A percentile compares a stretch with the other conserved stretches of the same genome.
These are phyloP conservation scores for Talaromyces sp. DNA, from an alignment of 2,329 filamentous ascomycete species.

Conservation along the genomic window DNA sequence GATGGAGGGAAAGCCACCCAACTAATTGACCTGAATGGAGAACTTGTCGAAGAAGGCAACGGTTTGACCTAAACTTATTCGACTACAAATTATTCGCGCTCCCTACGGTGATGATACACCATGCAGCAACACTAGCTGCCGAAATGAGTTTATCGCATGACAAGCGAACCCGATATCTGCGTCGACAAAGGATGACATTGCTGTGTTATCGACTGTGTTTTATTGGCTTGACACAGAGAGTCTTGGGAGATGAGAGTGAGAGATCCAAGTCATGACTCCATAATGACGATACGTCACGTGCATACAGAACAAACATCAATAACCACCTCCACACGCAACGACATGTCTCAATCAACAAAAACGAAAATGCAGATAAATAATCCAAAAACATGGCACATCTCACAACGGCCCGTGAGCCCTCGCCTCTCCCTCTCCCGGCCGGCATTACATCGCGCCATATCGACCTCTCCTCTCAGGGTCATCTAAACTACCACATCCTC, in stretches of 20 bases:
- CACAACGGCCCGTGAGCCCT: constrained; percentile 20
- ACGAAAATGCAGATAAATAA: neutral
- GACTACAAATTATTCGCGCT: too few relatives aligned
- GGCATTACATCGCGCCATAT: constrained; percentile 54
- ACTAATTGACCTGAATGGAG: too few relatives aligned
- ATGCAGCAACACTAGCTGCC: too few relatives aligned
- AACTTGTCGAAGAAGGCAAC: too few relatives aligned
- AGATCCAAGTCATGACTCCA: constrained; percentile 2
- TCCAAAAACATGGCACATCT: constrained; percentile 3
- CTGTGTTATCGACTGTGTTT: too few relatives aligned
- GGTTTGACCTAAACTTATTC: too few relatives aligned
- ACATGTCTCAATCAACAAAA: neutral
- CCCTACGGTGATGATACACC: too few relatives aligned
- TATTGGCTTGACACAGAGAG: neutral
- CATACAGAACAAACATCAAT: neutral
- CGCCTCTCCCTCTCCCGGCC: constrained; percentile 50
- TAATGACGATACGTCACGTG: constrained; percentile 11
- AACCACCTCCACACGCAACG: neutral
- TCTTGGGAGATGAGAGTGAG: too few relatives aligned
- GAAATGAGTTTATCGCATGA: too few relatives aligned
- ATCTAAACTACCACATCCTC: constrained; percentile 57
- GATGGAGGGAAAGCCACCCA: too few relatives aligned
- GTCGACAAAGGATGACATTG: too few relatives aligned
- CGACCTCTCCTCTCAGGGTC: constrained; percentile 45
- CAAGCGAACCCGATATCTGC: too few relatives aligned